Conservation (phyloP, 768 basidiomycete species). For the Rhodosporidiobolus sp. region DNA sequence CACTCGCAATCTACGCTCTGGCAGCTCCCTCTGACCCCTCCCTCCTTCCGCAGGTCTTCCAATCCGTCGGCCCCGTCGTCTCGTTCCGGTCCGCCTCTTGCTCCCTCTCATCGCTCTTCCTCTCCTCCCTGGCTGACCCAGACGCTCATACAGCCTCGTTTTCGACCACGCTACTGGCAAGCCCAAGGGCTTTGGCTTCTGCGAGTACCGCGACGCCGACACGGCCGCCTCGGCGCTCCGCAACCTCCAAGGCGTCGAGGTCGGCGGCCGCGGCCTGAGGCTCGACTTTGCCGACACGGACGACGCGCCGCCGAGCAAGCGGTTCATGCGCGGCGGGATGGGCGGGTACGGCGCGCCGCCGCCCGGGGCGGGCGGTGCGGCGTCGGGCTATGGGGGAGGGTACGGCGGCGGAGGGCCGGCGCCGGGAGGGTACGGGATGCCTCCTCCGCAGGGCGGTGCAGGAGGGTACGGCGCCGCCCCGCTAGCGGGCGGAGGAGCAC, state of each 20-base stretch:
- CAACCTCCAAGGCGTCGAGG: constrained; percentile 87
- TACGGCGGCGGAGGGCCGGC: constrained; percentile 7
- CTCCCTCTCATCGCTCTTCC: neutral
- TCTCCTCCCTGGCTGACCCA: neutral
- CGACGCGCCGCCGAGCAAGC: constrained; percentile 84
- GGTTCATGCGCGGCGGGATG: constrained; percentile 61
- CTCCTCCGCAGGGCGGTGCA: neutral
- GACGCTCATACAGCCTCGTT: constrained; percentile 37
- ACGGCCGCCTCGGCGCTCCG: constrained; percentile 92
- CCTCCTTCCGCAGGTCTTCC: constrained; percentile 37
- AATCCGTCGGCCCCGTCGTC: constrained; percentile 44
- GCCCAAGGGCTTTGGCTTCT: constrained; percentile 73
- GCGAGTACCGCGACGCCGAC: constrained; percentile 68
- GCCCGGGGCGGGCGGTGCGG: constrained; percentile 32
- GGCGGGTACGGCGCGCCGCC: constrained; percentile 63
- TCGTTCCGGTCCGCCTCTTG: constrained; percentile 36
- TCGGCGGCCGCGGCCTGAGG: constrained; percentile 85
- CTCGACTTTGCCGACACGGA: constrained; percentile 94
- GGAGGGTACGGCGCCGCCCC: constrained; percentile 11
- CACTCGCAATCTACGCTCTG: neutral
- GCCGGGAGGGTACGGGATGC: constrained; percentile 17
- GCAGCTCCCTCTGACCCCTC: neutral
- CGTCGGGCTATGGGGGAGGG: constrained; percentile 20
- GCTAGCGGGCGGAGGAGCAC: neutral
- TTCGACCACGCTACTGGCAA: constrained; percentile 68